phyloP scores from a whole-genome alignment of 2,329 filamentous ascomycete genomes.

The Colletotrichum orbiculare region DNA sequence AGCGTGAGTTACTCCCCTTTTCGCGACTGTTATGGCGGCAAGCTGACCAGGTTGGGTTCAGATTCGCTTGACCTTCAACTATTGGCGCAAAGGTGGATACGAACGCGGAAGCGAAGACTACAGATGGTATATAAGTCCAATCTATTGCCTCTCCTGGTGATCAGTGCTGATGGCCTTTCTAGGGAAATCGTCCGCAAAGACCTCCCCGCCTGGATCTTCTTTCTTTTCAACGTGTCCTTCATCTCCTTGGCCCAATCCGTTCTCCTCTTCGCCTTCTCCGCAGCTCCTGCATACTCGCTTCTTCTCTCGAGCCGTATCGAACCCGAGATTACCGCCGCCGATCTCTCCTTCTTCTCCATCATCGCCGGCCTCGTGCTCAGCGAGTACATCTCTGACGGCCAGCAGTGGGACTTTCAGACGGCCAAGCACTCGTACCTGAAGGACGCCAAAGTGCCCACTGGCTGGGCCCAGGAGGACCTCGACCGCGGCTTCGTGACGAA shows the following conservation, averaged over 20 bases:
- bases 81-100: constrained; percentile 96
- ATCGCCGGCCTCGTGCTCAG: constrained; percentile 64
- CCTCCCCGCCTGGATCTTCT: constrained; percentile 75
- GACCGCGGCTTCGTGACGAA: constrained; percentile 89
- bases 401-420: constrained; percentile 90
- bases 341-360: constrained; percentile 59
- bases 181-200: constrained; percentile 78
- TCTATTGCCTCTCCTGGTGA: neutral
- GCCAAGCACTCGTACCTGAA: constrained; percentile 83
- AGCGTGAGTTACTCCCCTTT: constrained; percentile 66
- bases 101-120: constrained; percentile 92
- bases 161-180: constrained; percentile 32
- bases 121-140: constrained; percentile 70
- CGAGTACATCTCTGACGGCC: constrained; percentile 88
- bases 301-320: constrained; percentile 77
- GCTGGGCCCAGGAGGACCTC: constrained; percentile 77
- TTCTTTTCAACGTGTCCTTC: constrained; percentile 89
- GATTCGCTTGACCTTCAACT: constrained; percentile 91
- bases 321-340: constrained; percentile 55
- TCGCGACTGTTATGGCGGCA: neutral
- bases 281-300: constrained; percentile 83
- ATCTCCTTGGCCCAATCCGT: constrained; percentile 87
- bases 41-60: constrained; percentile 48
- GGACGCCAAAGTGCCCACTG: constrained; percentile 75
- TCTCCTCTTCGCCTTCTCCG: constrained; percentile 81